Percentiles rank a stretch among this genome's conserved stretches.
phyloP scores from a whole-genome alignment of 2,329 filamentous ascomycete genomes.

The Curvularia verruculosa region DNA sequence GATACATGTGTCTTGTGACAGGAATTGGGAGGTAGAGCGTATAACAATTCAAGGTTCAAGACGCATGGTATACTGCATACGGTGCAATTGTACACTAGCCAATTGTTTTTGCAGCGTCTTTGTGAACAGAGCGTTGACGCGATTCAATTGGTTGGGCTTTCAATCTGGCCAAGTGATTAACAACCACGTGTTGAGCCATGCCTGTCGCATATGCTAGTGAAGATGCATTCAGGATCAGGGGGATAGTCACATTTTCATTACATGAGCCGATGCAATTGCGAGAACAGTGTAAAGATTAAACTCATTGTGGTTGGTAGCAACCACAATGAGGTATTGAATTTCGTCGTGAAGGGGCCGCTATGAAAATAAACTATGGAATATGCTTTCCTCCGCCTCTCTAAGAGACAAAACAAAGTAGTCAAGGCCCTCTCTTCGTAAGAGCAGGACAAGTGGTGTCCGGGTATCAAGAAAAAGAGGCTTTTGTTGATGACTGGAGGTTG shows the following conservation, averaged over 20 bases:
- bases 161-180: background rate
- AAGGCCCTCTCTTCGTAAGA: conserved; percentile 17
- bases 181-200: background rate
- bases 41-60: background rate
- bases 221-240: background rate
- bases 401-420: conserved; percentile 3
- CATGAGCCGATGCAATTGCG: background rate
- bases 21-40: background rate
- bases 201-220: background rate
- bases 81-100: background rate
- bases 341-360: background rate
- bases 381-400: background rate
- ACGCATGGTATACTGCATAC: background rate
- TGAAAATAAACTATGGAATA: background rate
- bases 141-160: background rate
- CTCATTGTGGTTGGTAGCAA: background rate
- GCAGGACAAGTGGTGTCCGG: conserved; percentile 16
- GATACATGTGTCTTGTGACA: background rate
- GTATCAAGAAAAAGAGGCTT: conserved; percentile 16
- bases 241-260: background rate
- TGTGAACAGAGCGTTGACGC: background rate
- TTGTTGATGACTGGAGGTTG: conserved; percentile 14
- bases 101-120: background rate
- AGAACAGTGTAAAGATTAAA: background rate
- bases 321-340: background rate